phyloP scores from a whole-genome alignment of 1,139 yeast species.

The Sugiyamaella grinbergsii region DNA sequence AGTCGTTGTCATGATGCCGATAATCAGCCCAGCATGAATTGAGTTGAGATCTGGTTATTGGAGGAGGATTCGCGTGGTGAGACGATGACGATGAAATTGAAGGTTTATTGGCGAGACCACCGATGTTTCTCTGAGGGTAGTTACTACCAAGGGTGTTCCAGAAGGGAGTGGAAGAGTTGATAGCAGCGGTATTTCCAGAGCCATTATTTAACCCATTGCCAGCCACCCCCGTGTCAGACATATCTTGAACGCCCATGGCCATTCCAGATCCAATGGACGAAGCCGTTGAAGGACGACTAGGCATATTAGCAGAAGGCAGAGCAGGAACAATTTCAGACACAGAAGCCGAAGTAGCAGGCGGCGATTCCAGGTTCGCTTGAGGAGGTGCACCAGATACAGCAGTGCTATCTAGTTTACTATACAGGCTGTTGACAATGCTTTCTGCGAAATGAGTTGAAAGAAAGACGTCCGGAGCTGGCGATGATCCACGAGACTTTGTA shows the following conservation, averaged over 20 bases:
- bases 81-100: no score
- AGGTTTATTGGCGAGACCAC: no score
- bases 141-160: background rate
- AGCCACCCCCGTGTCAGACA: no score
- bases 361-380: background rate
- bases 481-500: background rate
- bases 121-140: background rate
- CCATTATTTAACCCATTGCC: constrained; percentile 1
- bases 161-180: background rate
- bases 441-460: constrained; percentile 16
- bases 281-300: background rate
- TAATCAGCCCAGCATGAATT: constrained; percentile 1
- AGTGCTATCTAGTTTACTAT: background rate
- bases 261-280: background rate
- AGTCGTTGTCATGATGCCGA: background rate
- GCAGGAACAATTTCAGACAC: background rate
- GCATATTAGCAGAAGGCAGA: background rate
- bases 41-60: background rate
- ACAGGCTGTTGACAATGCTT: constrained; percentile 19
- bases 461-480: background rate
- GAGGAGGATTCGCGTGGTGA: no score
- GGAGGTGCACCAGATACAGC: background rate
- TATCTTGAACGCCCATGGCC: background rate
- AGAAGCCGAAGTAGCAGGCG: background rate
- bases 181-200: background rate